phyloP scores from a whole-genome alignment of 345 rosid genomes.

The Euphorbia tirucalli region DNA sequence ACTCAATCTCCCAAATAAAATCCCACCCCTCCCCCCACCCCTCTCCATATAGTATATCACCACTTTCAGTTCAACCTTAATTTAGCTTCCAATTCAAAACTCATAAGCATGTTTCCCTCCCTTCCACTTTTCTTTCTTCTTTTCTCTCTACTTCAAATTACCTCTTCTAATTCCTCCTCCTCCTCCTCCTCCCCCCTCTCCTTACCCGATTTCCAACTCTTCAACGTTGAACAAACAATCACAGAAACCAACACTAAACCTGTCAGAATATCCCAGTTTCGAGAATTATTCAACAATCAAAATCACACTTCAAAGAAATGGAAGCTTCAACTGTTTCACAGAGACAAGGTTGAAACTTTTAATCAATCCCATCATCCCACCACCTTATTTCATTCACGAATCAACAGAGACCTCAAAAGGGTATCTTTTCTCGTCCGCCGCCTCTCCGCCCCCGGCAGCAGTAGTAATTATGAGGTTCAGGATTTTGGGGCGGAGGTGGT shows the following conservation, averaged over 20 bases:
- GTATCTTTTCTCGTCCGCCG: constrained; percentile 53
- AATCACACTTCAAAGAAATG: constrained; percentile 13
- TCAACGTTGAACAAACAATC: constrained; percentile 43
- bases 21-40: background rate
- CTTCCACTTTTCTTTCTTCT: constrained; percentile 17
- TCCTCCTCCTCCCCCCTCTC: constrained; percentile 1
- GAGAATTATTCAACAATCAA: constrained; percentile 24
- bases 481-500: constrained; percentile 89
- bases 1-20: too few relatives aligned
- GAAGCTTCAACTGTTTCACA: constrained; percentile 60
- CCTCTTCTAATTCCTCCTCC: background rate
- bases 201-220: constrained; percentile 47
- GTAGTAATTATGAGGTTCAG: constrained; percentile 19
- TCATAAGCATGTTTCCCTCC: constrained; percentile 23
- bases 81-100: background rate
- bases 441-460: constrained; percentile 26
- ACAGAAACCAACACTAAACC: constrained; percentile 10
- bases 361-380: constrained; percentile 31
- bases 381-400: constrained; percentile 61
- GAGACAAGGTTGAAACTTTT: constrained; percentile 46
- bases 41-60: background rate
- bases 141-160: background rate
- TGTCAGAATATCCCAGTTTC: constrained; percentile 24
- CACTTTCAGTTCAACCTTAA: too few relatives aligned
- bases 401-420: constrained; percentile 60